Conservation (phyloP, 164 flowering plant species). For the Hamamelis virginiana region DNA sequence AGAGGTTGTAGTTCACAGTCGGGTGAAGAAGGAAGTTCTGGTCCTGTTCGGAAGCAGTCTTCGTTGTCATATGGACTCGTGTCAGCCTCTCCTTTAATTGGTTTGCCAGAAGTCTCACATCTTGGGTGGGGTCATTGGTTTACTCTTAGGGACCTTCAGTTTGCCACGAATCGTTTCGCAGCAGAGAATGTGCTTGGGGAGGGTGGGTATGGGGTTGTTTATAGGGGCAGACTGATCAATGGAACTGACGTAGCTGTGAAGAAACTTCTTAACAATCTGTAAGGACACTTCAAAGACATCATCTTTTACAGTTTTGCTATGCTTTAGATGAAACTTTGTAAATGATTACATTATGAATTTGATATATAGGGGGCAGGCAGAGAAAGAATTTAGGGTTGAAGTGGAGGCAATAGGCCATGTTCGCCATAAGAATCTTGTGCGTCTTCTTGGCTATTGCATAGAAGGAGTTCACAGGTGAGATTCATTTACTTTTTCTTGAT, state of each 20-base stretch:
- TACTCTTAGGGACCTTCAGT: slow-evolving; percentile 80
- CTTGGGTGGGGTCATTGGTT: slow-evolving; percentile 99
- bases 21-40: slow-evolving; percentile 79
- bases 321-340: background rate
- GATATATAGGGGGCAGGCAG: slow-evolving; percentile 69
- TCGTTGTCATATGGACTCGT: slow-evolving; percentile 41
- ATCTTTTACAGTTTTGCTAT: background rate
- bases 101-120: slow-evolving; percentile 84
- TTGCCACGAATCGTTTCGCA: slow-evolving; percentile 68
- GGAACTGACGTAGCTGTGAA: slow-evolving; percentile 90
- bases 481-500: slow-evolving; percentile 8
- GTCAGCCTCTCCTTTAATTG: slow-evolving; percentile 76
- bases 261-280: slow-evolving; percentile 85
- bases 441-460: slow-evolving; percentile 73
- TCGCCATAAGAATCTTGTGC: slow-evolving; percentile 79
- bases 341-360: slow-evolving; percentile 11
- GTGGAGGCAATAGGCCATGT: slow-evolving; percentile 88
- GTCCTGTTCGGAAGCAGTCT: slow-evolving; percentile 45
- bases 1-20: slow-evolving; percentile 73
- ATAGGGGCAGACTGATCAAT: slow-evolving; percentile 68
- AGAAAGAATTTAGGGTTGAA: slow-evolving; percentile 78
- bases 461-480: slow-evolving; percentile 76
- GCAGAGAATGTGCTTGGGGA: slow-evolving; percentile 76
- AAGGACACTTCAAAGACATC: slow-evolving; percentile 28
- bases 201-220: slow-evolving; percentile 95